These are phyloP conservation scores for Fraxinus ornus DNA, from an alignment of 305 asterid species.

Conservation along the genomic window DNA sequence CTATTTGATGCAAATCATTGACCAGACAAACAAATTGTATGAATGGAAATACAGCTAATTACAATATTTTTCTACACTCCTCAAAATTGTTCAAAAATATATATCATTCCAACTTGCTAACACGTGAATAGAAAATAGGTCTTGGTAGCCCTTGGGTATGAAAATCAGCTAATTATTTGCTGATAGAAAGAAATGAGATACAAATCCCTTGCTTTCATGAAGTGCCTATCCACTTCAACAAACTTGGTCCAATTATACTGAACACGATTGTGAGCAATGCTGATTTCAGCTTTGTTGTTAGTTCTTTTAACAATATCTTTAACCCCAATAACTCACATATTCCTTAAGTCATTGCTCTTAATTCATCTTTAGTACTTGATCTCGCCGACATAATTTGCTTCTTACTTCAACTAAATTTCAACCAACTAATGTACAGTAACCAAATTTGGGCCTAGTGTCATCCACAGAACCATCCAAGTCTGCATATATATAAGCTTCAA, in stretches of 20 bases:
- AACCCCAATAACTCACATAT: not conserved
- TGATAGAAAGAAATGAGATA: not conserved
- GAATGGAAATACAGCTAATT: not conserved
- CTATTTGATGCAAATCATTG: not conserved
- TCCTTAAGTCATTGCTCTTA: not conserved
- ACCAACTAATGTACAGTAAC: not conserved
- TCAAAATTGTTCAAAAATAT: not conserved
- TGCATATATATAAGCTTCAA: not conserved
- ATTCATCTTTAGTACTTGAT: not conserved
- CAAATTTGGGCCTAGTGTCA: not conserved
- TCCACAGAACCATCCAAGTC: not conserved
- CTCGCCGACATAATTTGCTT: not conserved
- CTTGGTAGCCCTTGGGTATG: not conserved
- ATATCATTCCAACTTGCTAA: not conserved
- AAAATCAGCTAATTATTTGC: not conserved
- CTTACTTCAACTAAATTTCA: not conserved
- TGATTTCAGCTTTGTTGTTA: not conserved
- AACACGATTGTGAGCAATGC: not conserved
- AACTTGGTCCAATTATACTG: not conserved
- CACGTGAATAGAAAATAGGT: not conserved
- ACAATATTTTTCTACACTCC: not conserved
- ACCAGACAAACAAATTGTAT: not conserved
- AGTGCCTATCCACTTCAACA: not conserved
- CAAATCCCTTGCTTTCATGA: not conserved
- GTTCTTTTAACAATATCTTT: not conserved